These are phyloP conservation scores for Trypanosoma caninum DNA, from an alignment of 208 protist genomes.

Conservation along the genomic window DNA sequence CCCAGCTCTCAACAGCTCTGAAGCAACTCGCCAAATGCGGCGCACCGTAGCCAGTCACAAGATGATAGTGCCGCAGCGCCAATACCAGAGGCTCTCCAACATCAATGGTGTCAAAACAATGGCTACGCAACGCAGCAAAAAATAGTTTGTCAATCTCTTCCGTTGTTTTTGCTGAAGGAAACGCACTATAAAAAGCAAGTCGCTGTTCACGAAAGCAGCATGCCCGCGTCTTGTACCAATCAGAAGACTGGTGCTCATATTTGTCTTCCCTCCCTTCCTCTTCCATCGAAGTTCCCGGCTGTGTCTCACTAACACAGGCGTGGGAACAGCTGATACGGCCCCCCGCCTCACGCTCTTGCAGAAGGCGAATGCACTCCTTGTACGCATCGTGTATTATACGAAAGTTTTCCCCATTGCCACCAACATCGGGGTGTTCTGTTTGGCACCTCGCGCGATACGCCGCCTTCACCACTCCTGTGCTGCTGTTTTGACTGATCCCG, in stretches of 20 bases:
- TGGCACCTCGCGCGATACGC: conserved; percentile 26
- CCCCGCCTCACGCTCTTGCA: background rate
- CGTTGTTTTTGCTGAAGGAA: conserved; percentile 2
- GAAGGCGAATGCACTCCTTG: conserved; percentile 16
- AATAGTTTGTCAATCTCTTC: conserved; percentile 22
- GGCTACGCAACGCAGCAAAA: conserved; percentile 2
- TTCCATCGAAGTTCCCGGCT: background rate
- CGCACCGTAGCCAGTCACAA: conserved; percentile 14
- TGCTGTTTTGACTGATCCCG: conserved; percentile 16
- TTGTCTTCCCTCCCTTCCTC: background rate
- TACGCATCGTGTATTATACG: conserved; percentile 21
- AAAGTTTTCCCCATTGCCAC: conserved; percentile 27
- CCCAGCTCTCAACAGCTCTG: conserved; percentile 14
- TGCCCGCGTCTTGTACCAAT: conserved; percentile 5
- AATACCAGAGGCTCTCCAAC: conserved; percentile 11
- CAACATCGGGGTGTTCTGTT: conserved; percentile 31
- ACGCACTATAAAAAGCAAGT: conserved; percentile 14
- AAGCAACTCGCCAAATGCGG: conserved; percentile 16
- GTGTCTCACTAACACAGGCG: background rate
- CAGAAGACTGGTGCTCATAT: background rate
- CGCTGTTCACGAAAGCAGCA: background rate
- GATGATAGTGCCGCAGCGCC: conserved; percentile 12
- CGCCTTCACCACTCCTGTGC: conserved; percentile 16
- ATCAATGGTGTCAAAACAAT: conserved; percentile 19
- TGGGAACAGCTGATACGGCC: background rate